Percentiles rank a stretch among this genome's conserved stretches.
These are phyloP conservation scores for Turritis glabra DNA, from an alignment of 345 rosid genomes.

Conservation along the genomic window DNA sequence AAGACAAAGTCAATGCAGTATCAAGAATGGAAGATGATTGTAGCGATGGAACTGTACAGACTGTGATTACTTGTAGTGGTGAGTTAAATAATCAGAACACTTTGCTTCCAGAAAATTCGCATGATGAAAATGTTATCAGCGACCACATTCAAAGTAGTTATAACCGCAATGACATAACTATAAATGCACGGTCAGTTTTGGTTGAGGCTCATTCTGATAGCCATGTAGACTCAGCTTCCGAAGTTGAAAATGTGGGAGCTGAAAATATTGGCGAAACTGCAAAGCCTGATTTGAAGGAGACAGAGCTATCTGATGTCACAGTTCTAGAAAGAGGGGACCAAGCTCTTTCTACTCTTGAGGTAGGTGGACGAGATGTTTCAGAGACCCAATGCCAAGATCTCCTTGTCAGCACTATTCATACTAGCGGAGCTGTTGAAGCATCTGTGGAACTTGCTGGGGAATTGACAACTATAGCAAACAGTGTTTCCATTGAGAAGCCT, in stretches of 20 bases:
- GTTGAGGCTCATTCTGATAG: constrained; percentile 30
- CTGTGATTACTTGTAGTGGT: constrained; percentile 29
- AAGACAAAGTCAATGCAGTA: constrained; percentile 39
- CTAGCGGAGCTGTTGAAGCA: constrained; percentile 22
- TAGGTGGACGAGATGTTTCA: constrained; percentile 29
- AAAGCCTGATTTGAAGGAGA: constrained; percentile 23
- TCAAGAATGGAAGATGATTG: constrained; percentile 46
- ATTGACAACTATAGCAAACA: constrained; percentile 14
- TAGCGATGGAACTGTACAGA: constrained; percentile 23
- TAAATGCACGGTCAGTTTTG: constrained; percentile 33
- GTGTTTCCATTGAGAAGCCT: constrained; percentile 28
- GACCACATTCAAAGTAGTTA: constrained; percentile 31
- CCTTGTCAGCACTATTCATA: constrained; percentile 34
- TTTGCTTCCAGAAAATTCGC: constrained; percentile 16
- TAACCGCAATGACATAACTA: constrained; percentile 29
- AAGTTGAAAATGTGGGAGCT: constrained; percentile 38
- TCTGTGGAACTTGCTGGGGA: constrained; percentile 31
- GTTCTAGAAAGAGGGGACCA: constrained; percentile 42
- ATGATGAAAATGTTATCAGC: constrained; percentile 27
- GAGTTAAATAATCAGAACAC: constrained; percentile 39
- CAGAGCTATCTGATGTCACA: constrained; percentile 40
- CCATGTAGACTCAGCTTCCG: constrained; percentile 21
- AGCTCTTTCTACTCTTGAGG: constrained; percentile 30
- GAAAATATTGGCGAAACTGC: constrained; percentile 29
- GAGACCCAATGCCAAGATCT: constrained; percentile 29